Evolutionary conservation across 495 filamentous ascomycete species (phyloP).

Genomic region (Xylaria bambusicola): DNA sequence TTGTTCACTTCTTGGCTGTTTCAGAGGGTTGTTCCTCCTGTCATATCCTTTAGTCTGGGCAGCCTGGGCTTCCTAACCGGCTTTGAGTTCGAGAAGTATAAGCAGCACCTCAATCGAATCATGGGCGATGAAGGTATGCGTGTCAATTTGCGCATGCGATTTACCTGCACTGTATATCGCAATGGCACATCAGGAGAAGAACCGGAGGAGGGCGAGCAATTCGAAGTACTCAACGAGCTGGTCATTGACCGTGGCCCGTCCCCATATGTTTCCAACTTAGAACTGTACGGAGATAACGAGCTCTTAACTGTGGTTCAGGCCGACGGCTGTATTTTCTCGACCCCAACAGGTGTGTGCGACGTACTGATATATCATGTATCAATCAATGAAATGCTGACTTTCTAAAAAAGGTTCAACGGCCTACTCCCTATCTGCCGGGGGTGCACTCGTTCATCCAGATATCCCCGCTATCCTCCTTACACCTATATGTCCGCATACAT

Average conservation of each 20-base stretch:
- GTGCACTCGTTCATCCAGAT: constrained; percentile 92
- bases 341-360: constrained; percentile 70
- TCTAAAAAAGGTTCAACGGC: constrained; percentile 72
- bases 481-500: constrained; percentile 94
- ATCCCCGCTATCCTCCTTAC: constrained; percentile 97
- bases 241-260: constrained; percentile 96
- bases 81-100: constrained; percentile 84
- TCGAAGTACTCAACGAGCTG: constrained; percentile 94
- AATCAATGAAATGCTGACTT: not conserved
- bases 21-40: constrained; percentile 87
- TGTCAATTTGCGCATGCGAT: constrained; percentile 94
- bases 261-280: constrained; percentile 93
- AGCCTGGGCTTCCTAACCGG: constrained; percentile 91
- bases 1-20: constrained; percentile 93
- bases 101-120: constrained; percentile 74
- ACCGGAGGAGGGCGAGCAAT: constrained; percentile 78
- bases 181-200: constrained; percentile 47
- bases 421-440: constrained; percentile 93
- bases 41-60: constrained; percentile 85
- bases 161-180: constrained; percentile 94
- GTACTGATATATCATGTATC: not conserved
- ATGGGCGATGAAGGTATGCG: constrained; percentile 94
- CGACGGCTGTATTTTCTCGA: constrained; percentile 96
- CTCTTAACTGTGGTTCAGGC: constrained; percentile 93
- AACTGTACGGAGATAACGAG: constrained; percentile 91